These are phyloP conservation scores for Aspergillus asperescens DNA, from an alignment of 495 filamentous ascomycete genomes.

Conservation along the genomic window DNA sequence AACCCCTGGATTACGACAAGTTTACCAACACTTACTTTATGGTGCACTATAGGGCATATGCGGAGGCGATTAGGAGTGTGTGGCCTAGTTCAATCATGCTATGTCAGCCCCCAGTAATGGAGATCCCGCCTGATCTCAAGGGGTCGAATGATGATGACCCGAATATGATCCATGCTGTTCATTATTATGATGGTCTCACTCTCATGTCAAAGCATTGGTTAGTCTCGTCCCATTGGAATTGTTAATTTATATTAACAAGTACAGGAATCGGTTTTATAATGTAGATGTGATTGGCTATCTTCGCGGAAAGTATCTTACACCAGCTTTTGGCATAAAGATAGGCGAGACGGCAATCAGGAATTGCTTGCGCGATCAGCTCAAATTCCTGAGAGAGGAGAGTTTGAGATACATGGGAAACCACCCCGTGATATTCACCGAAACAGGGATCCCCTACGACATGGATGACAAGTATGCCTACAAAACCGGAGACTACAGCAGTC, in stretches of 20 bases:
- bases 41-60: slow-evolving; percentile 72
- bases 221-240: slow-evolving; percentile 2
- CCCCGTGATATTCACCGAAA: slow-evolving; percentile 88
- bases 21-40: slow-evolving; percentile 91
- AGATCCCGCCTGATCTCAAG: slow-evolving; percentile 84
- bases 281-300: slow-evolving; percentile 91
- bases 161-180: slow-evolving; percentile 85
- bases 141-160: slow-evolving; percentile 83
- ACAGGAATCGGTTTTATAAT: slow-evolving; percentile 86
- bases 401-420: slow-evolving; percentile 82
- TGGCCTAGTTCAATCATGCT: slow-evolving; percentile 83
- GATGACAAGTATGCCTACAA: slow-evolving; percentile 91
- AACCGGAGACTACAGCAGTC: slow-evolving; percentile 93
- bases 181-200: slow-evolving; percentile 95
- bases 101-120: slow-evolving; percentile 85
- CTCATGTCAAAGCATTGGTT: slow-evolving; percentile 96
- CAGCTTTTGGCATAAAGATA: slow-evolving; percentile 84
- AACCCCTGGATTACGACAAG: slow-evolving; percentile 67
- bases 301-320: slow-evolving; percentile 78
- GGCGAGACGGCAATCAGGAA: slow-evolving; percentile 95
- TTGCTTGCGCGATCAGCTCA: slow-evolving; percentile 87
- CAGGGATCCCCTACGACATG: slow-evolving; percentile 99
- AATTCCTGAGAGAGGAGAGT: slow-evolving; percentile 83
- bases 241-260: slow-evolving; percentile 7
- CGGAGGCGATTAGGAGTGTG: slow-evolving; percentile 63